Evolutionary conservation across 2,329 filamentous ascomycete species (phyloP).

Genomic region (Aspergillus carbonarius): DNA sequence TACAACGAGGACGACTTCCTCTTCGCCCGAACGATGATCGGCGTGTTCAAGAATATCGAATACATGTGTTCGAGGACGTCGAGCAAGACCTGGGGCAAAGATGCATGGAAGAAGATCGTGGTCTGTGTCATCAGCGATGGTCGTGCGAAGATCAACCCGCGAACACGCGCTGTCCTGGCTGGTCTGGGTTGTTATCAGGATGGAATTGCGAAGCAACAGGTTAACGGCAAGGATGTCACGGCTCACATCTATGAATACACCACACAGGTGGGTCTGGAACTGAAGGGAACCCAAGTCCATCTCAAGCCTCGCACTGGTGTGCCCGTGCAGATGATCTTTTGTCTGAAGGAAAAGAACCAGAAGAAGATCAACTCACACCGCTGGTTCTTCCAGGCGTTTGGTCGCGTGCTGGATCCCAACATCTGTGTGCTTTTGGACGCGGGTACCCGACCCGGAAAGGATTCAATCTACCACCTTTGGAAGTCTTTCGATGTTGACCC

Average conservation of each 20-base stretch:
- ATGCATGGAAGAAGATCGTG: slow-evolving; percentile 99
- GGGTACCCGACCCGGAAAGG: slow-evolving; percentile 88
- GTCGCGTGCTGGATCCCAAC: slow-evolving; percentile 86
- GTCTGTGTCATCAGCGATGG: slow-evolving; percentile 97
- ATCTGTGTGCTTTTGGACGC: slow-evolving; percentile 96
- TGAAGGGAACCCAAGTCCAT: slow-evolving; percentile 86
- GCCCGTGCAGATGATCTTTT: slow-evolving; percentile 95
- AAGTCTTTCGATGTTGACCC: slow-evolving; percentile 97
- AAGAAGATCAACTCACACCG: slow-evolving; percentile 99
- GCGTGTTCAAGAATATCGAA: slow-evolving; percentile 98
- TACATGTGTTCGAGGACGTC: slow-evolving; percentile 93
- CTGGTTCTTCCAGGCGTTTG: slow-evolving; percentile 99
- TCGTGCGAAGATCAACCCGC: slow-evolving; percentile 91
- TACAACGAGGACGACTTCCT: slow-evolving; percentile 98
- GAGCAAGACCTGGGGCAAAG: slow-evolving; percentile 97
- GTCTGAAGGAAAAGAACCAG: slow-evolving; percentile 98
- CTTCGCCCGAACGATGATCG: slow-evolving; percentile 92
- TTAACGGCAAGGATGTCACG: slow-evolving; percentile 94
- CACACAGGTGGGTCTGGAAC: slow-evolving; percentile 66
- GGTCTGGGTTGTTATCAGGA: slow-evolving; percentile 97
- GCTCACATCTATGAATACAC: slow-evolving; percentile 89
- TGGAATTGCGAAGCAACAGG: slow-evolving; percentile 96
- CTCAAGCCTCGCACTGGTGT: slow-evolving; percentile 79
- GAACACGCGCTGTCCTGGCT: slow-evolving; percentile 84
- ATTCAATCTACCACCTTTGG: slow-evolving; percentile 97